phyloP scores from a whole-genome alignment of 2,329 filamentous ascomycete genomes.

The Sordariomycetes sp. region DNA sequence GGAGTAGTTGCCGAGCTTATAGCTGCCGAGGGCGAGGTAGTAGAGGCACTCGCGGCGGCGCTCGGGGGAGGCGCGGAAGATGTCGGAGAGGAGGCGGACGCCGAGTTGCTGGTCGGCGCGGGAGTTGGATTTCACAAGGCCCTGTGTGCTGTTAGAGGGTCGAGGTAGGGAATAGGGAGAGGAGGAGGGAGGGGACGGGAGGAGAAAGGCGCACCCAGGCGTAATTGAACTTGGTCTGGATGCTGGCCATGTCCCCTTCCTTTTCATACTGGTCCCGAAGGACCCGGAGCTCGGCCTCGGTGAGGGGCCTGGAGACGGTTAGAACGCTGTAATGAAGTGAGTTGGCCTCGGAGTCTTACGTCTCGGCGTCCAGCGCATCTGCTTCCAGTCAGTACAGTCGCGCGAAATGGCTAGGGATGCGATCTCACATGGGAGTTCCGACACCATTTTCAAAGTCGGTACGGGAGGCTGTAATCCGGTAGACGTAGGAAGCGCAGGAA shows the following conservation, averaged over 20 bases:
- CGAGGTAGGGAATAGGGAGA: background rate
- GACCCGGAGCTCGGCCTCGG: conserved; percentile 83
- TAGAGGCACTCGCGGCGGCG: conserved; percentile 95
- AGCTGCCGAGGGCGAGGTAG: conserved; percentile 94
- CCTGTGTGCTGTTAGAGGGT: conserved; percentile 38
- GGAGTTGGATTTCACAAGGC: conserved; percentile 81
- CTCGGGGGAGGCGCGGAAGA: conserved; percentile 88
- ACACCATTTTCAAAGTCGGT: conserved; percentile 29
- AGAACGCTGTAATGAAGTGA: conserved; percentile 6
- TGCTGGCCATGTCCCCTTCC: conserved; percentile 89
- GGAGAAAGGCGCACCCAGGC: conserved; percentile 60
- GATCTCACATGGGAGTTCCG: conserved; percentile 33
- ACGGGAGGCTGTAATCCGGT: background rate
- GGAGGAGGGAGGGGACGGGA: background rate
- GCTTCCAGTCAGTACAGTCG: background rate
- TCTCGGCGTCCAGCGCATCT: conserved; percentile 98
- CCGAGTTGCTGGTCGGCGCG: conserved; percentile 87
- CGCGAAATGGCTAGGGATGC: background rate
- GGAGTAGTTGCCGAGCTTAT: conserved; percentile 94
- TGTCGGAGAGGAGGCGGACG: conserved; percentile 85
- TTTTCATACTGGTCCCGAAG: conserved; percentile 92
- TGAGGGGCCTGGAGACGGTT: conserved; percentile 54
- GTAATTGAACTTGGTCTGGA: conserved; percentile 99
- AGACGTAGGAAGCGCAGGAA: background rate
- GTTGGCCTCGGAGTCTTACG: conserved; percentile 33